Conservation (phyloP, 495 filamentous ascomycete genomes). For the Cladorrhinum samala region DNA sequence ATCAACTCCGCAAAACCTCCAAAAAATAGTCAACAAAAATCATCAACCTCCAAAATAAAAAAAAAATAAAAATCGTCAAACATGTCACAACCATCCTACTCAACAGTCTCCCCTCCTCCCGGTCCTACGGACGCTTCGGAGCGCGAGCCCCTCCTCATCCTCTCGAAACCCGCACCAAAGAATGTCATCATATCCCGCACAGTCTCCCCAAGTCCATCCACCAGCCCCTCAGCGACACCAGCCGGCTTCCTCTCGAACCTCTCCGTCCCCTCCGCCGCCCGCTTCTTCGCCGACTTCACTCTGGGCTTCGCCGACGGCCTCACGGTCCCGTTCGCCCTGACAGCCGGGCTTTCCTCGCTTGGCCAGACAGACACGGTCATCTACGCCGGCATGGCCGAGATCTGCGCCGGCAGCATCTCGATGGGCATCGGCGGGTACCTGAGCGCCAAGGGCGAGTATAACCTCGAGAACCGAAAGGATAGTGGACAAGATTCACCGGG, state of each 20-base stretch:
- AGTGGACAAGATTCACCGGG: no score
- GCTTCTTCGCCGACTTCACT: slow-evolving; percentile 35
- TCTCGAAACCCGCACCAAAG: neutral
- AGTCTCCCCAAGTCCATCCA: no score
- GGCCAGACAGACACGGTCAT: slow-evolving; percentile 55
- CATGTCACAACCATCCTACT: neutral
- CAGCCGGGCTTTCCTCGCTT: slow-evolving; percentile 50
- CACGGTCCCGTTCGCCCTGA: slow-evolving; percentile 57
- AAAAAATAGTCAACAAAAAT: no score
- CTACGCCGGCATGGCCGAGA: slow-evolving; percentile 59
- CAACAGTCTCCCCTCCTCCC: neutral
- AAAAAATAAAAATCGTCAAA: no score
- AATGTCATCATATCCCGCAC: neutral
- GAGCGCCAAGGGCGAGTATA: slow-evolving; percentile 40
- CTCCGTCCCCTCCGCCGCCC: neutral
- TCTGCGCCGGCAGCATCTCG: slow-evolving; percentile 56
- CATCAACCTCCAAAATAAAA: no score
- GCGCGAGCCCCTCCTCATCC: no score
- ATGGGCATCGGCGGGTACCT: slow-evolving; percentile 63
- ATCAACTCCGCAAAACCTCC: no score
- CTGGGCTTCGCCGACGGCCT: slow-evolving; percentile 55
- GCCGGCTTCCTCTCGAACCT: neutral
- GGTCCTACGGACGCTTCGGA: no score
- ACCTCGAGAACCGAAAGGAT: neutral
- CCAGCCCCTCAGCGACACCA: neutral